Base-by-base conservation (phyloP, 1,284 basidiomycete species). In the Ustilago sp. region DNA sequence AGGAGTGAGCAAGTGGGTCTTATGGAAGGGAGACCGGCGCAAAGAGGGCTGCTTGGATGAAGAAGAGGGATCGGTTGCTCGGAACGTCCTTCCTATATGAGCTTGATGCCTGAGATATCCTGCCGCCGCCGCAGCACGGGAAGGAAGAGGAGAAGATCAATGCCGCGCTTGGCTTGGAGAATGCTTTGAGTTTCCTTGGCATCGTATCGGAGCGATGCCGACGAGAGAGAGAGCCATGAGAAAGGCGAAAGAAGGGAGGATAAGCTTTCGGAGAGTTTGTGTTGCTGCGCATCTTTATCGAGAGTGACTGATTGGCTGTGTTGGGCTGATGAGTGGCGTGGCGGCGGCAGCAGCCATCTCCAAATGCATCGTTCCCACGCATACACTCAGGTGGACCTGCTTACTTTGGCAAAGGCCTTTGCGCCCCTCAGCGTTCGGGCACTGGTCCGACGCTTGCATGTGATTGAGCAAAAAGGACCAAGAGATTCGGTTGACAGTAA, bases 281-380 rank as follows among this genome's bases (percentile, higher is more conserved):
- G 53, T 55, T 55, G 53, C 53, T 55, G 53, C 53, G 53, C 53
- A 12, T 23, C 23, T 34, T 53, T 45, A 45, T 45, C 1, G 43
- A 8, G 34, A 53, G 48, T 38, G 51, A 19, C 51, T 11, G 4
- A 31, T 50, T 50, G 48, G 48, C n/a, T 45, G 43, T 23, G 43
- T 19, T 34, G 31, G 28, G 31, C 23, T 17, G 31, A 50, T 32
- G 48, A 50, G 48, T 53, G 55, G 31, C 28, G 55, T 57, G 31
- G 41, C 55, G 38, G 39, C 43, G 36, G 43, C 48, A 39, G 38
- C 38, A 39, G 15, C 38, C 38, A 39, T 9, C 28, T 45, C 43
- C 8, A 8, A 34, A 53, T 35, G 12, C 34, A 17, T 51, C 32
- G 17, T 51, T 51, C 34, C 31, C 15, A 36, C 35, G 17, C 52